Evolutionary conservation across 2,329 filamentous ascomycete genomes (phyloP).

Genomic region (Talaromyces sp.): DNA sequence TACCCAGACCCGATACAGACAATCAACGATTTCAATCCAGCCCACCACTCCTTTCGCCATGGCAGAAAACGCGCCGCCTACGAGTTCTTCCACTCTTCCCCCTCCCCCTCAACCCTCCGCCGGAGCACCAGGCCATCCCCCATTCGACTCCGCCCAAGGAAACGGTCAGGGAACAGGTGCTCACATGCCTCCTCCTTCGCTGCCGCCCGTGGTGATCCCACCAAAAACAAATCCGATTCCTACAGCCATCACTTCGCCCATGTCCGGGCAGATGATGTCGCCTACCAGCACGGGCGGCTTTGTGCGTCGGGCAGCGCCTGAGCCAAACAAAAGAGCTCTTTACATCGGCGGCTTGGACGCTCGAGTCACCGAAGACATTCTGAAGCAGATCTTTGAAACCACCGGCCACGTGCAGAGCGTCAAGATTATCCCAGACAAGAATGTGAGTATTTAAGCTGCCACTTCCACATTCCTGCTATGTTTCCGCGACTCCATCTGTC

Average conservation of each 20-base stretch:
- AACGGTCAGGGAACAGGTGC: conserved; percentile 66
- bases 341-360: conserved; percentile 95
- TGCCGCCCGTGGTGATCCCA: conserved; percentile 80
- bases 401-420: conserved; percentile 97
- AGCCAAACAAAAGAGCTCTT: conserved; percentile 96
- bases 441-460: conserved; percentile 61
- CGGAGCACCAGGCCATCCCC: conserved; percentile 63
- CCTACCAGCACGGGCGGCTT: conserved; percentile 78
- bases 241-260: conserved; percentile 83
- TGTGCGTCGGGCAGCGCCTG: conserved; percentile 84
- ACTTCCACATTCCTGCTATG: background rate
- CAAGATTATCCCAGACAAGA: conserved; percentile 99
- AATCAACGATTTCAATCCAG: conserved; percentile 1
- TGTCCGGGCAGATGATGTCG: conserved; percentile 76
- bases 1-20: background rate
- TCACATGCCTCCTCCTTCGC: conserved; percentile 84
- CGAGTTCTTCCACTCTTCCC: conserved; percentile 64
- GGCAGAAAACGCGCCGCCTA: conserved; percentile 70
- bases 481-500: background rate
- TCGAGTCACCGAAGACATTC: conserved; percentile 89
- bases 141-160: conserved; percentile 68
- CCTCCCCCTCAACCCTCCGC: conserved; percentile 65
- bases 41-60: conserved; percentile 51
- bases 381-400: conserved; percentile 98
- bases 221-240: conserved; percentile 96